Base-by-base conservation (phyloP, 257 asterid species). In the Solanum pennellii region DNA sequence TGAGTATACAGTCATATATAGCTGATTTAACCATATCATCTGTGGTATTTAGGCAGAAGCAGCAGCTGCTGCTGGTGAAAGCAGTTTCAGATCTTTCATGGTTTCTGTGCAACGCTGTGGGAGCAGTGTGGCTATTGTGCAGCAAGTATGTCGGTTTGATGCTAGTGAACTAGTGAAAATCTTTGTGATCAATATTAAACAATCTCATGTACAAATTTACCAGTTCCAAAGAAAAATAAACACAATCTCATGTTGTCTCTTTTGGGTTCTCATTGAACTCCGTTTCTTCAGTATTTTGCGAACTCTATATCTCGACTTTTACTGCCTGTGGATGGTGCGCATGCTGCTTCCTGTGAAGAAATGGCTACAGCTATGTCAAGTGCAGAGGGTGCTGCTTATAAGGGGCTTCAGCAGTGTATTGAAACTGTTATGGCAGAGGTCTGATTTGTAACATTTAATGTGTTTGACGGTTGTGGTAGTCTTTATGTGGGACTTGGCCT, bases 31-130 rank as follows among this genome's bases (percentile, higher is more conserved):
- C 74, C 56, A 69, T 76, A 45, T 88, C 77, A 59, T 91, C 85
- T 23, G 56, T 83, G 60, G 62, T 83, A 31, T 86, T 88, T 86
- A 97, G 99, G 99, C 99, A 39, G 99, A 97, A 94, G 98, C 99
- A 82, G 98, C 99, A 76, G 99, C 99, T 74, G 99, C 99, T 82
- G 99, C 99, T 89, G 99, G 99, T 72, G 99, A 97, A 93, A 96
- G 95, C 91, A 95, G 99, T 90, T 96, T 97, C 94, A 93, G 94
- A 90, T 93, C 99, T 84, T 97, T 97, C 91, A 96, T 96, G 99
- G 99, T 96, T 89, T 94, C 99, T 91, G 98, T 96, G 83, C 99
- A 97, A 94, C 97, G 96, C 2, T 95, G 99, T 92, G 99, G 98
- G 90, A 97, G 99, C 92, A 95, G 99, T 90, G 99, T 97, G 92